Conservation (phyloP, 2,329 filamentous ascomycete species). For the Ceratocystis alfenasii region DNA sequence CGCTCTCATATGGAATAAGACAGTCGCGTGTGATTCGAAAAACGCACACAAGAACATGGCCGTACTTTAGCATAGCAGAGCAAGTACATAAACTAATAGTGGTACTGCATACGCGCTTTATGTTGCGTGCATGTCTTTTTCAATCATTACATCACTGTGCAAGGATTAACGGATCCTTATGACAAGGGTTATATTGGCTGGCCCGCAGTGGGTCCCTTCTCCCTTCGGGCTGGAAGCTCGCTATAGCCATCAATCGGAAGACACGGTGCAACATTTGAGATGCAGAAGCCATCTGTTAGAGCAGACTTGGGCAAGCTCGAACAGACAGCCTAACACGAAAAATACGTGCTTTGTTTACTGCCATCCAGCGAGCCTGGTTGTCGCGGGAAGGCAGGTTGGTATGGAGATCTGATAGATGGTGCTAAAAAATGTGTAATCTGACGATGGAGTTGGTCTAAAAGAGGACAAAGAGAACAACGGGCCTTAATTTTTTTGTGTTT, state of each 20-base stretch:
- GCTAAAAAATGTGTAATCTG: not conserved
- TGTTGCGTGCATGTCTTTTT: not conserved
- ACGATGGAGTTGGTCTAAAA: not conserved
- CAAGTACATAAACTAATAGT: not conserved
- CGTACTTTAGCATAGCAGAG: not conserved
- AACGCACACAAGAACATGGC: no score
- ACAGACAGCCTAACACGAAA: no score
- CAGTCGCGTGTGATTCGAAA: no score
- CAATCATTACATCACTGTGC: conserved; percentile 2
- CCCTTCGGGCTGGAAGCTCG: not conserved
- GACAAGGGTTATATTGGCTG: conserved; percentile 5
- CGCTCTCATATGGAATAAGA: no score
- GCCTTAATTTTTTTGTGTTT: not conserved
- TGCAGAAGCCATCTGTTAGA: no score
- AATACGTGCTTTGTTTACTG: no score
- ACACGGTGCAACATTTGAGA: not conserved
- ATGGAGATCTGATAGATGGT: not conserved
- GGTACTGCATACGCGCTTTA: not conserved
- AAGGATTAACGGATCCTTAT: not conserved
- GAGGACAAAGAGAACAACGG: not conserved
- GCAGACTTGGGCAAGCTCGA: no score
- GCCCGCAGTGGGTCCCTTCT: not conserved
- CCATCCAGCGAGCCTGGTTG: no score
- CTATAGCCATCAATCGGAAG: not conserved
- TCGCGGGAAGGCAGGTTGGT: no score